phyloP scores from a whole-genome alignment of 164 flowering plant species.

The Aristolochia fimbriata region DNA sequence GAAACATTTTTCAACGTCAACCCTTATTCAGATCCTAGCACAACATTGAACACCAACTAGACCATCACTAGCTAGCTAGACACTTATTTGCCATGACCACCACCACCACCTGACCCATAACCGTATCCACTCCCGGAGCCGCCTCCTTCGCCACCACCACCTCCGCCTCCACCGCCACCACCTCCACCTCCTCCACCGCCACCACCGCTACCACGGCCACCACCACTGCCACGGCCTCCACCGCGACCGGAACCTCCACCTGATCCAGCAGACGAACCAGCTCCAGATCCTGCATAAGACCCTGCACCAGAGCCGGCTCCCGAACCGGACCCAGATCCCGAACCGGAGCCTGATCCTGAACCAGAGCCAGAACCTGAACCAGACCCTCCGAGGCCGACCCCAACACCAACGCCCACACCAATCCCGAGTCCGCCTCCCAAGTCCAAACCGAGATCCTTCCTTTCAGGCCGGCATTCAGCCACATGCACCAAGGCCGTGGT shows the following conservation, averaged over 20 bases:
- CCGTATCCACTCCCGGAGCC: conserved; percentile 9
- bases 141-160: conserved; percentile 2
- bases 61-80: too few relatives aligned
- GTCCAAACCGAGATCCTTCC: conserved; percentile 14
- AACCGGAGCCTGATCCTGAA: conserved; percentile 11
- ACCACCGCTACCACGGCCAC: background rate
- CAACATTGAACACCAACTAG: too few relatives aligned
- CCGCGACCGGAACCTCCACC: conserved; percentile 5
- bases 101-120: conserved; percentile 4
- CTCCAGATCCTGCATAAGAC: conserved; percentile 9
- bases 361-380: conserved; percentile 14
- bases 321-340: conserved; percentile 16
- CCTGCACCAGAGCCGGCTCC: conserved; percentile 15
- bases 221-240: background rate
- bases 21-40: too few relatives aligned
- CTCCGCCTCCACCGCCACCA: conserved; percentile 1
- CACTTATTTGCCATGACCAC: too few relatives aligned
- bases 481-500: too few relatives aligned
- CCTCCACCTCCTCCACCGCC: conserved; percentile 1
- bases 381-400: conserved; percentile 12
- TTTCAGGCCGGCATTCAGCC: conserved; percentile 12
- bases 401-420: conserved; percentile 13
- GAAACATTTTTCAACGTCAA: too few relatives aligned
- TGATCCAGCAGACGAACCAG: conserved; percentile 3
- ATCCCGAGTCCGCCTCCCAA: conserved; percentile 9